Base-by-base conservation (phyloP, 768 basidiomycete species). In the Chlorophyllum brunneum region DNA sequence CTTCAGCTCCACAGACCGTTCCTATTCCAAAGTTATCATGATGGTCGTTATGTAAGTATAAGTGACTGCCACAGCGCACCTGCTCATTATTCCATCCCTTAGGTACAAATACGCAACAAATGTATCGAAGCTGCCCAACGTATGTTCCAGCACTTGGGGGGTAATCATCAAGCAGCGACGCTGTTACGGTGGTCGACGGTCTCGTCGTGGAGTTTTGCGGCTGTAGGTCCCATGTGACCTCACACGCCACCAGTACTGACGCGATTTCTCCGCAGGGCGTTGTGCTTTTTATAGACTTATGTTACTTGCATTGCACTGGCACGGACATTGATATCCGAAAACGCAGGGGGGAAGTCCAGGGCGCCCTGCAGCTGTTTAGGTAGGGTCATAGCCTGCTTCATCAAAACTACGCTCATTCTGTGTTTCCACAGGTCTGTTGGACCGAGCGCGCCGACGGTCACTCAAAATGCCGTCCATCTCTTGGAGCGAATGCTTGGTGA, bases 271-370 rank as follows among this genome's bases (percentile, higher is more conserved):
- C 7, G 22, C 16, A 64, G 63, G 54, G 58, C 18, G 59, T 65
- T 7, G 62, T 65, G 13, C 53, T 65, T 15, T 65, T 65, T 39
- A 61, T 62, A 15, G 64, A 65, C 47, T 30, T 65, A 10, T 65
- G 62, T 23, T 57, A 63, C 31, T 13, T 45, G n/a, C 44, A 31
- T 9, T 24, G 29, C 29, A 48, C 53, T 9, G 58, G 60, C 26
- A 54, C 56, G 8, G 59, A 59, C 13, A 48, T 54, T 26, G 58
- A 59, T 11, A 53, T 59, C 29, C 56, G 59, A 26, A 45, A 51
- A 8, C 54, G 61, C 5, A 48, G 62, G 13, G 37, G 44, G 0
- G 62, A 63, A 41, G 34, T 65, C 10, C 56, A 60, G 11, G 53
- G 56, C 18, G 62, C 59, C 2, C 45, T 65, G 22, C 59, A 59